Base-by-base conservation (phyloP, 2,329 filamentous ascomycete species). In the Alternaria tenuissima region DNA sequence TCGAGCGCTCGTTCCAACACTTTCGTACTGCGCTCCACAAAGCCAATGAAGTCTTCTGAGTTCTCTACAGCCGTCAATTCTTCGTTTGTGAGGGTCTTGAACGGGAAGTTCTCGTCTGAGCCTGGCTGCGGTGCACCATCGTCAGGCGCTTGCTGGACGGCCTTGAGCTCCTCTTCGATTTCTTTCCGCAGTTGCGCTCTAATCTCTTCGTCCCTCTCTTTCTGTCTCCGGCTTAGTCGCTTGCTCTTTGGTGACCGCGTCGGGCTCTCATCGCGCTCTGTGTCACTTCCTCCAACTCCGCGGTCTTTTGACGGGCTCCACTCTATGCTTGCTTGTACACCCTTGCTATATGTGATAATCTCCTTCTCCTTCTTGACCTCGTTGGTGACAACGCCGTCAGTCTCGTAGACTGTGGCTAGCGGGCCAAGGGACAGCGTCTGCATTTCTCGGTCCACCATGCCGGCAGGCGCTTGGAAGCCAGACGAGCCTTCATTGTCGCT, bases 1-100 rank as follows among this genome's bases (percentile, higher is more conserved):
- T 98, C 95, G 65, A 99, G 82, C 5, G 95, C 94, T 72, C 95
- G 88, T 81, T 99, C 95, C 69, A 99, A 94, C 49, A 99, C 94
- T 80, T 98, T 99, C 57, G 93, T 96, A 22, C 94, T 97, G 69
- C 93, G 88, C 73, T 99, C 95, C 30, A 99, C 88, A 74, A 99
- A 99, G 70, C 96, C 93, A 62, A 95, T 85, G 76, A 99, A 99
- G 52, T 98, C 95, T 30, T 94, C 89, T 0, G 94, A 97, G 55
- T 91, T 91, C 24, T 93, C 95, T 26, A 98, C 93, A 6, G 94
- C 95, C 67, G 91, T 89, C 39, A 97, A 83, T 77, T 99, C 96
- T 70, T 98, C 95, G 16, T 86, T 83, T 3, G 89, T 93, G 49
- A 99, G 85, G 32, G 90, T 88, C 72, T 94, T 88, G 49, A 91